Percentiles rank a stretch among this genome's conserved stretches.
Evolutionary conservation across 768 basidiomycete genomes (phyloP).

Genomic region (Russula foetens): DNA sequence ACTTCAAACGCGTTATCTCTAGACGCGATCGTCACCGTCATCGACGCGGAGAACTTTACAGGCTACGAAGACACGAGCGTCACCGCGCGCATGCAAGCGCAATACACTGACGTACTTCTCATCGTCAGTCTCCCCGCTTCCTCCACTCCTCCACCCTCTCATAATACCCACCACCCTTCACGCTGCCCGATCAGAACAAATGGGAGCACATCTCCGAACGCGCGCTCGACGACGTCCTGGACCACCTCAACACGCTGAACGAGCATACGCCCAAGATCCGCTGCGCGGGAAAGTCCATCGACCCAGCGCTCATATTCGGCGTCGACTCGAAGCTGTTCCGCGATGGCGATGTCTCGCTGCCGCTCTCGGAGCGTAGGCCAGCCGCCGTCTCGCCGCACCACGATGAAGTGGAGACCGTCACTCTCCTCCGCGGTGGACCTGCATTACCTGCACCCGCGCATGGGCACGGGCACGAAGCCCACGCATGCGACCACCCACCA

Average conservation of each 20-base stretch:
- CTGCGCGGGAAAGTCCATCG: slow-evolving; percentile 56
- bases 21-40: slow-evolving; percentile 86
- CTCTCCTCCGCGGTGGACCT: slow-evolving; percentile 41
- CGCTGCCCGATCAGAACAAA: slow-evolving; percentile 54
- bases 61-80: slow-evolving; percentile 92
- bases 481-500: neutral
- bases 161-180: neutral
- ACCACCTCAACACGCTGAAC: slow-evolving; percentile 85
- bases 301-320: slow-evolving; percentile 80
- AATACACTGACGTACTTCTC: slow-evolving; percentile 86
- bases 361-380: neutral
- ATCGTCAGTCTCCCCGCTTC: slow-evolving; percentile 43
- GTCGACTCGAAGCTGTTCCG: slow-evolving; percentile 74
- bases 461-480: neutral
- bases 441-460: slow-evolving; percentile 22
- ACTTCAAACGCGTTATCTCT: slow-evolving; percentile 68
- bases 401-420: slow-evolving; percentile 81
- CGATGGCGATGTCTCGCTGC: slow-evolving; percentile 23
- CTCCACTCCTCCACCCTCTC: neutral
- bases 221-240: slow-evolving; percentile 72
- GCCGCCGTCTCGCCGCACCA: slow-evolving; percentile 35
- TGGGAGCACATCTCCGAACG: slow-evolving; percentile 81
- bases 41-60: slow-evolving; percentile 85
- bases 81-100: slow-evolving; percentile 91
- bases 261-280: slow-evolving; percentile 82